These are phyloP conservation scores for Cutaneotrichosporon mucoides DNA, from an alignment of 1,284 basidiomycete species.

Conservation along the genomic window DNA sequence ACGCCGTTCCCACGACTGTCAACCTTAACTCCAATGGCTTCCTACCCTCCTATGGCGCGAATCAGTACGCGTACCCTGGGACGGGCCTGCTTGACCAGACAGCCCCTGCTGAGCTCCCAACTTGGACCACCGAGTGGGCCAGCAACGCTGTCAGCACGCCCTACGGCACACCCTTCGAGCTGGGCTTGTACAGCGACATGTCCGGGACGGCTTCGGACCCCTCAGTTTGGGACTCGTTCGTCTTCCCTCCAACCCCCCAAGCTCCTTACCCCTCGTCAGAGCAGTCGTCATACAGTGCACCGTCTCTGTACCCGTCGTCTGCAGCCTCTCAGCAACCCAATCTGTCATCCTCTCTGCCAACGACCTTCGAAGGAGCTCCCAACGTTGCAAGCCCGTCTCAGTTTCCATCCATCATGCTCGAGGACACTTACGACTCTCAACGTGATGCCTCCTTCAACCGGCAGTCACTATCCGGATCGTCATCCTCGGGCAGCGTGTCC, in stretches of 20 bases:
- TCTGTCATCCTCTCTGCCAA: too few relatives aligned
- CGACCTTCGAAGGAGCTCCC: too few relatives aligned
- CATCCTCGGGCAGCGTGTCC: too few relatives aligned
- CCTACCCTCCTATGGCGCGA: not conserved
- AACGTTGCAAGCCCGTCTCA: too few relatives aligned
- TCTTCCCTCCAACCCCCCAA: not conserved
- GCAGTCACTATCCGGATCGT: too few relatives aligned
- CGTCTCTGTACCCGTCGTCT: not conserved
- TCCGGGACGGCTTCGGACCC: not conserved
- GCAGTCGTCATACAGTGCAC: not conserved
- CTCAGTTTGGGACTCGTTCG: not conserved
- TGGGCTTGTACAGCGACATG: not conserved
- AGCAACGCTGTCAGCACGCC: conserved; percentile 1
- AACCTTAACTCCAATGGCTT: not conserved
- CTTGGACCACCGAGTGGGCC: conserved; percentile 2
- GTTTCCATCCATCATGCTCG: too few relatives aligned
- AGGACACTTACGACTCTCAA: too few relatives aligned
- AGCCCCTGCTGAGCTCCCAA: not conserved
- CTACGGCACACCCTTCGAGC: not conserved
- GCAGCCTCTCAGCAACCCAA: too few relatives aligned
- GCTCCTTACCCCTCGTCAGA: not conserved
- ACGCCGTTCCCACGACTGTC: not conserved
- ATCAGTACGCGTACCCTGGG: not conserved
- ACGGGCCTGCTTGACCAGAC: not conserved
- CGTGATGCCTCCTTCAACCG: too few relatives aligned